phyloP scores from a whole-genome alignment of 306 rosid species.

The Psophocarpus tetragonolobus region DNA sequence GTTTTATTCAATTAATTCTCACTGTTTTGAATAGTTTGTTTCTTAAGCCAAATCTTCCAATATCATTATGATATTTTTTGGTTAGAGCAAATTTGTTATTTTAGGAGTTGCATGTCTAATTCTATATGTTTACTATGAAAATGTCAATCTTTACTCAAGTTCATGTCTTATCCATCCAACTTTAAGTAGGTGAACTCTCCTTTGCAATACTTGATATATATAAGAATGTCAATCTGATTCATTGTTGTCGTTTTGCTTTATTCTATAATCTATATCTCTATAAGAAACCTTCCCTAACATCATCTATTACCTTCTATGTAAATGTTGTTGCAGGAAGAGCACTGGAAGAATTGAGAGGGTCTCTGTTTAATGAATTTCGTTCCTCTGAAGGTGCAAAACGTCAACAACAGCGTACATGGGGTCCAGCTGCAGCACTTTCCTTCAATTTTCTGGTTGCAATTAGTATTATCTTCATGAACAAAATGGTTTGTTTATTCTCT shows the following conservation, averaged over 20 bases:
- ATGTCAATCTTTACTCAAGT: not conserved
- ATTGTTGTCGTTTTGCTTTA: not conserved
- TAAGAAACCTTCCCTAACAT: constrained; percentile 10
- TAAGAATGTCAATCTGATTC: not conserved
- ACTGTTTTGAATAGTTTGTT: not conserved
- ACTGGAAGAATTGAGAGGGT: constrained; percentile 65
- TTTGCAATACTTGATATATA: not conserved
- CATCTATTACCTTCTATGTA: not conserved
- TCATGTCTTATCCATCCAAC: not conserved
- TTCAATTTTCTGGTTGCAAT: constrained; percentile 85
- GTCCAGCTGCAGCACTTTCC: constrained; percentile 72
- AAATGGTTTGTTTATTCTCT: constrained; percentile 63
- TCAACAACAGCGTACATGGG: constrained; percentile 67
- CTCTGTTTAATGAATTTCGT: constrained; percentile 63
- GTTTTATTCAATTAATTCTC: not conserved
- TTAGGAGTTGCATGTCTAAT: not conserved
- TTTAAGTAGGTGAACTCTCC: not conserved
- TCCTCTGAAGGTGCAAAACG: constrained; percentile 70
- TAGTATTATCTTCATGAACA: constrained; percentile 78
- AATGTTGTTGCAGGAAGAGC: constrained; percentile 61
- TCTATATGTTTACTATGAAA: not conserved
- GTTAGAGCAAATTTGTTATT: not conserved
- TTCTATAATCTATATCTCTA: not conserved
- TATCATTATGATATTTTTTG: not conserved
- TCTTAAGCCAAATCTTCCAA: not conserved